Conservation (phyloP, 108 stramenopile genomes). For the Skeletonema costatum region DNA sequence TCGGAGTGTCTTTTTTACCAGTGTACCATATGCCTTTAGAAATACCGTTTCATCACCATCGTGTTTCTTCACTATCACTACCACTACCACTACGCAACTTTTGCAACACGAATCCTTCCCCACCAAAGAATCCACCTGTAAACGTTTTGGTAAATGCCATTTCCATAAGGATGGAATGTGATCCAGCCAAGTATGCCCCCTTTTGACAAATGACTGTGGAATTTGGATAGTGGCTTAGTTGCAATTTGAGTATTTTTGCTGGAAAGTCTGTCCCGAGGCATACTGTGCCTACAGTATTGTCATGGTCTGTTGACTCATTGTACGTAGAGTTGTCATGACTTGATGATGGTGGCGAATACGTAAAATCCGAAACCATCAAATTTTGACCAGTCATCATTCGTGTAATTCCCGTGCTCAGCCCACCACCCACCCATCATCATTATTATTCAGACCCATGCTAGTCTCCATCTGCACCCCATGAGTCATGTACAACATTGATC, state of each 20-base stretch:
- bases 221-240: slow-evolving; percentile 73
- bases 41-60: slow-evolving; percentile 71
- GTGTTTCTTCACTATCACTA: background rate
- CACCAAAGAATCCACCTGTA: slow-evolving; percentile 90
- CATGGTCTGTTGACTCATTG: background rate
- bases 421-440: slow-evolving; percentile 35
- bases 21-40: slow-evolving; percentile 85
- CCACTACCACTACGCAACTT: slow-evolving; percentile 55
- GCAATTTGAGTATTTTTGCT: slow-evolving; percentile 82
- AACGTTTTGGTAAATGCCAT: slow-evolving; percentile 89
- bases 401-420: slow-evolving; percentile 62
- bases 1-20: slow-evolving; percentile 77
- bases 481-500: slow-evolving; percentile 93
- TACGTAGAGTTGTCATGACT: too few relatives aligned
- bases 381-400: slow-evolving; percentile 92
- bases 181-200: slow-evolving; percentile 86
- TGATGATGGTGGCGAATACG: slow-evolving; percentile 36
- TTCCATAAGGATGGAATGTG: slow-evolving; percentile 76
- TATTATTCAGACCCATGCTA: slow-evolving; percentile 59
- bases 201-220: slow-evolving; percentile 90
- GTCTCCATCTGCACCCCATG: slow-evolving; percentile 90
- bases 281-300: slow-evolving; percentile 64
- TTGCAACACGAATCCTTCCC: slow-evolving; percentile 93
- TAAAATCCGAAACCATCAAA: slow-evolving; percentile 89
- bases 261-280: slow-evolving; percentile 93